Conservation (phyloP, 164 flowering plant genomes). For the Umbilicus rupestris region DNA sequence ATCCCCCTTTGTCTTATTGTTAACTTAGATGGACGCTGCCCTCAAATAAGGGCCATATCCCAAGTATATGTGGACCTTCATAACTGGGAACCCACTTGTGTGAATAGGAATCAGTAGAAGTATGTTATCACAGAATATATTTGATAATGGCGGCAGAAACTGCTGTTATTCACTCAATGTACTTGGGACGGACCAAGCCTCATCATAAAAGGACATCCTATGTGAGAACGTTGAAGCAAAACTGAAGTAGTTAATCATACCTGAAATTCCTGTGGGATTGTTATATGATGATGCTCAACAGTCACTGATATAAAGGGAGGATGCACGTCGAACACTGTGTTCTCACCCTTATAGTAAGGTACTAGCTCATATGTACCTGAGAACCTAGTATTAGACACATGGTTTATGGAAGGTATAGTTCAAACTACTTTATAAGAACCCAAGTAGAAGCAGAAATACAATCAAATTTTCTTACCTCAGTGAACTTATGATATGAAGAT, state of each 20-base stretch:
- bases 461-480: neutral
- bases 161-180: too few relatives aligned
- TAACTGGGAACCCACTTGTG: too few relatives aligned
- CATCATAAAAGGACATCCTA: too few relatives aligned
- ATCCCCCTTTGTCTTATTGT: neutral
- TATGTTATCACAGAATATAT: too few relatives aligned
- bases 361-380: constrained; percentile 77
- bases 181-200: too few relatives aligned
- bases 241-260: constrained; percentile 21
- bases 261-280: constrained; percentile 72
- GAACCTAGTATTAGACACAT: neutral
- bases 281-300: constrained; percentile 68
- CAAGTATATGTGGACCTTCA: too few relatives aligned
- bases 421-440: neutral
- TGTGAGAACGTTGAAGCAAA: neutral
- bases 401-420: neutral
- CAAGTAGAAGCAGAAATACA: neutral
- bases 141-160: too few relatives aligned
- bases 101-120: too few relatives aligned
- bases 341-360: constrained; percentile 95
- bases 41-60: too few relatives aligned
- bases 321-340: constrained; percentile 93
- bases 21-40: neutral
- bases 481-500: neutral
- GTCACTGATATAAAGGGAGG: constrained; percentile 54